Evolutionary conservation across 2,329 filamentous ascomycete species (phyloP).

Genomic region (Emergomyces pasteurianus): DNA sequence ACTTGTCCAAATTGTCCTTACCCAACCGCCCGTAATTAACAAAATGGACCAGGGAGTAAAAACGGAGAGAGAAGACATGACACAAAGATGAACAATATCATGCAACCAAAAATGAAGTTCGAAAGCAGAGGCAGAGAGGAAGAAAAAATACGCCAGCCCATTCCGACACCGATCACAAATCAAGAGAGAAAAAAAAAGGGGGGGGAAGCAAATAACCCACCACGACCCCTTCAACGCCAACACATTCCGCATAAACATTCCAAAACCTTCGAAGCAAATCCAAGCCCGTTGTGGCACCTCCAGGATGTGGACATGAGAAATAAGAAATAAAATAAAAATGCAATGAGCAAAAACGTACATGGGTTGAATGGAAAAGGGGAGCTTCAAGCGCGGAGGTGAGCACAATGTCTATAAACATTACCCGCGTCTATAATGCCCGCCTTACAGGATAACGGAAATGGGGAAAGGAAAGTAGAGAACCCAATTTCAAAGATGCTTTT

Average conservation of each 20-base stretch:
- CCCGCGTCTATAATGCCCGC: neutral
- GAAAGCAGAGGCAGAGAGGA: neutral
- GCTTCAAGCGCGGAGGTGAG: neutral
- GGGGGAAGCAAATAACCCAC: neutral
- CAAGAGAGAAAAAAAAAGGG: neutral
- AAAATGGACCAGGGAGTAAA: neutral
- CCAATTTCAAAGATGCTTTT: neutral
- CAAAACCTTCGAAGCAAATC: neutral
- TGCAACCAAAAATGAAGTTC: neutral
- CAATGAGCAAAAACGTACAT: neutral
- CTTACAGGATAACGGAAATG: neutral
- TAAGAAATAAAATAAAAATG: neutral
- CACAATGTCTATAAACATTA: neutral
- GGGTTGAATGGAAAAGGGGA: neutral
- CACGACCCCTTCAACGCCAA: neutral
- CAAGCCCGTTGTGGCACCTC: neutral
- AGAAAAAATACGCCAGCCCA: neutral
- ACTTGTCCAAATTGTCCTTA: neutral
- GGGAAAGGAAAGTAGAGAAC: neutral
- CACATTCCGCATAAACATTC: neutral
- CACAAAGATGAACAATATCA: neutral
- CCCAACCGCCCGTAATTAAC: neutral
- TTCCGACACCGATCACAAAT: neutral
- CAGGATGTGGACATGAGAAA: neutral
- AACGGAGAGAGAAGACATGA: neutral